A percentile compares a stretch with the other conserved stretches of the same genome.
phyloP scores from a whole-genome alignment of 106 monocot species.

The Cymbidium sinense region DNA sequence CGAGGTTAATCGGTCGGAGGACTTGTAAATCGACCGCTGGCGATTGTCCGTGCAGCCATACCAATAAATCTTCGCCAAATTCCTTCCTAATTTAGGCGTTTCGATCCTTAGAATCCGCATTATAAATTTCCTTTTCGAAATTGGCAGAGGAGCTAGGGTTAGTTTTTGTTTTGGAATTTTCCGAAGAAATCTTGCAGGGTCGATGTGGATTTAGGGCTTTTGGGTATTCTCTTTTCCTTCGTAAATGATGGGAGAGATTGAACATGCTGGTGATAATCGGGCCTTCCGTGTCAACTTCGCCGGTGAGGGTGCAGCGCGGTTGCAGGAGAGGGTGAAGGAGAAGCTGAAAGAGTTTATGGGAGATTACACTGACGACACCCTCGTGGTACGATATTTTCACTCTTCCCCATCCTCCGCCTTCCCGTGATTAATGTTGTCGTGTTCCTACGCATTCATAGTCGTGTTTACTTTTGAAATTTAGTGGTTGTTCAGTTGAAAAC shows the following conservation, averaged over 20 bases:
- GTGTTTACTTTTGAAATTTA: background rate
- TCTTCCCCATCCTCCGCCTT: background rate
- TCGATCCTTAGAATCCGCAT: background rate
- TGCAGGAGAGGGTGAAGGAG: slow-evolving; percentile 49
- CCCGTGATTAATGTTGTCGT: slow-evolving; percentile 1
- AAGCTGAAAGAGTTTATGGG: slow-evolving; percentile 74
- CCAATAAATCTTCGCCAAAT: background rate
- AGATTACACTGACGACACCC: slow-evolving; percentile 72
- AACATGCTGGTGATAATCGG: slow-evolving; percentile 10
- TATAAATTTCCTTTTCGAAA: background rate
- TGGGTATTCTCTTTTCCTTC: slow-evolving; percentile 5
- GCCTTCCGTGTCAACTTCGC: slow-evolving; percentile 33
- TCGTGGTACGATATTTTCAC: slow-evolving; percentile 40
- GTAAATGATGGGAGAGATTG: slow-evolving; percentile 8
- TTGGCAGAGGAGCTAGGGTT: too few relatives aligned
- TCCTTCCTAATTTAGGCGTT: background rate
- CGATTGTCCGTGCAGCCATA: background rate
- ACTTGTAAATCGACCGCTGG: background rate
- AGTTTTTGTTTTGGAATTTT: background rate
- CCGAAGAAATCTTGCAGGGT: background rate
- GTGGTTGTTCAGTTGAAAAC: background rate
- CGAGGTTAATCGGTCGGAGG: background rate
- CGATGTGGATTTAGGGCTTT: background rate
- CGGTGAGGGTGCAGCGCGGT: slow-evolving; percentile 31
- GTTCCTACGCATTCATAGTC: background rate